These are phyloP conservation scores for Steccherinum ochraceum DNA, from an alignment of 768 basidiomycete species.

Conservation along the genomic window DNA sequence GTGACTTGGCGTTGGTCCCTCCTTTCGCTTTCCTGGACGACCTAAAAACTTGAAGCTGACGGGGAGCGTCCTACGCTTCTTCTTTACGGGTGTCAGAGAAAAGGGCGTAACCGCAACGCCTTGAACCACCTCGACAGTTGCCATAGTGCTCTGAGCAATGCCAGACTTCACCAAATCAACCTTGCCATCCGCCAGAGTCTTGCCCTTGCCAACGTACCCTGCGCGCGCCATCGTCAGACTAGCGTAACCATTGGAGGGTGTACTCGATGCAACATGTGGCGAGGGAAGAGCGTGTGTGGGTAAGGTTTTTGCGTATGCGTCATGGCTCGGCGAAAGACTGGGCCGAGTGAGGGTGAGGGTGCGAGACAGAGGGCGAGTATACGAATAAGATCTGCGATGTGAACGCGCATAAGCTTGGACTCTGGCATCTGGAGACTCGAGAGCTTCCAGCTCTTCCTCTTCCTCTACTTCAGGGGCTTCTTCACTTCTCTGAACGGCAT, in stretches of 20 bases:
- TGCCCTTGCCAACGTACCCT: constrained; percentile 33
- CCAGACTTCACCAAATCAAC: constrained; percentile 74
- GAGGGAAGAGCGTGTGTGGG: constrained; percentile 25
- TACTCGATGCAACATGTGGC: constrained; percentile 19
- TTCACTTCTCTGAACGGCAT: constrained; percentile 4
- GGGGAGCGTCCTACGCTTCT: constrained; percentile 13
- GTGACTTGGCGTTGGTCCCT: constrained; percentile 16
- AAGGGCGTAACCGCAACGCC: constrained; percentile 29
- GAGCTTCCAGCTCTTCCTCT: constrained; percentile 5
- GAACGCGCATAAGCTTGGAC: constrained; percentile 18
- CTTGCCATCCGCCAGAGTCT: constrained; percentile 37
- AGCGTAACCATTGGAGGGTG: constrained; percentile 27
- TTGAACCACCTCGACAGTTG: constrained; percentile 71
- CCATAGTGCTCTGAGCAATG: constrained; percentile 84
- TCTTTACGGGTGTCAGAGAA: constrained; percentile 5
- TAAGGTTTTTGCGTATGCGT: constrained; percentile 11
- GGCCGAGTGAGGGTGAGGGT: constrained; percentile 5
- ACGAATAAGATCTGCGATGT: constrained; percentile 10
- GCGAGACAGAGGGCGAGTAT: constrained; percentile 12
- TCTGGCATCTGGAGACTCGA: constrained; percentile 17
- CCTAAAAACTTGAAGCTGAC: constrained; percentile 16
- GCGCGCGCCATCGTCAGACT: constrained; percentile 41
- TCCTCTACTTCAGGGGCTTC: constrained; percentile 3
- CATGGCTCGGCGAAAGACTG: not conserved
- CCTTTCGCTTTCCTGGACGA: constrained; percentile 9